These are phyloP conservation scores for Trichosporon sp. DNA, from an alignment of 1,284 basidiomycete species.

Conservation along the genomic window DNA sequence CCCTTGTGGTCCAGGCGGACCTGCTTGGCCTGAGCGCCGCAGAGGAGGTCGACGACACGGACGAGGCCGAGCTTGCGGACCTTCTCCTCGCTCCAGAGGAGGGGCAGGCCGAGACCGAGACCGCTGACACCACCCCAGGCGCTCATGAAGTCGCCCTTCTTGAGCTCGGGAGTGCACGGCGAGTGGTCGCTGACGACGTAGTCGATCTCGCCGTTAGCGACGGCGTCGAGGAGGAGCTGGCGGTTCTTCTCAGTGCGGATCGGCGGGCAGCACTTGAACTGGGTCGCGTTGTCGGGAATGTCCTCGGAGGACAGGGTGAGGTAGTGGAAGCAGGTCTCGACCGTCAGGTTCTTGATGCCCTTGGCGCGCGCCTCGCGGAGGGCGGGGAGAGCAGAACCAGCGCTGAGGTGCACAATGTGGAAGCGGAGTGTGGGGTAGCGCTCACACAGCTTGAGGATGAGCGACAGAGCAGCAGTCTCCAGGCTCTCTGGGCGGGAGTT, in stretches of 20 bases:
- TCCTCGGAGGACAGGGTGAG: constrained; percentile 53
- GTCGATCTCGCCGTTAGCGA: constrained; percentile 74
- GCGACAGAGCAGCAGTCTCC: constrained; percentile 68
- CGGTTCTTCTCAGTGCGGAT: constrained; percentile 69
- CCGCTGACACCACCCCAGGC: constrained; percentile 92
- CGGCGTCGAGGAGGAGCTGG: constrained; percentile 68
- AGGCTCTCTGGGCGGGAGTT: constrained; percentile 69
- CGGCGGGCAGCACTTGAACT: constrained; percentile 85
- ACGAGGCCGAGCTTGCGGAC: constrained; percentile 52
- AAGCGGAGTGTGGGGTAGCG: constrained; percentile 65
- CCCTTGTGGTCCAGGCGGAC: constrained; percentile 73
- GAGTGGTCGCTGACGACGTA: constrained; percentile 90
- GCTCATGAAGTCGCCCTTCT: constrained; percentile 72
- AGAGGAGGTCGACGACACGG: constrained; percentile 68
- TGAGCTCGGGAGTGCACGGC: constrained; percentile 75
- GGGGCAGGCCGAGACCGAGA: constrained; percentile 75
- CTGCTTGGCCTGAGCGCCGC: constrained; percentile 65
- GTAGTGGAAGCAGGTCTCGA: constrained; percentile 95
- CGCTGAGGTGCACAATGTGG: constrained; percentile 90
- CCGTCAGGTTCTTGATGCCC: constrained; percentile 60
- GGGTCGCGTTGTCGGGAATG: constrained; percentile 54
- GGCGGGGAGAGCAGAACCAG: constrained; percentile 65
- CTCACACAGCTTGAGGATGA: constrained; percentile 63
- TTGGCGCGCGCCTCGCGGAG: constrained; percentile 62
- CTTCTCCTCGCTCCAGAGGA: constrained; percentile 69